Evolutionary conservation across 2,329 filamentous ascomycete genomes (phyloP).

Genomic region (Ceratocystis lukuohia): DNA sequence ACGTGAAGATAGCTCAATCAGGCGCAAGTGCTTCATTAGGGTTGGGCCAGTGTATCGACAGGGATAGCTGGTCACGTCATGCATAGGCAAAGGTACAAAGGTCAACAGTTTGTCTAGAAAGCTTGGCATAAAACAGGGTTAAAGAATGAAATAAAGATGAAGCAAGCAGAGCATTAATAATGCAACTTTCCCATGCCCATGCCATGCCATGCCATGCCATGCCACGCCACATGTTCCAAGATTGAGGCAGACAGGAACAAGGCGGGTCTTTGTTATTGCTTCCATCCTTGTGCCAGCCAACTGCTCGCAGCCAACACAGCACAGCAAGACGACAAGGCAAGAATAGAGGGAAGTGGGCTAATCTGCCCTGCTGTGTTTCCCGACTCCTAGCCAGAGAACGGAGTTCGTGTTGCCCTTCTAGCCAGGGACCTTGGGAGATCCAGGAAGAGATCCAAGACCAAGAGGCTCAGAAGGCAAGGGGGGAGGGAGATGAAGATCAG

Average conservation of each 20-base stretch:
- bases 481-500: background rate
- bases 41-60: background rate
- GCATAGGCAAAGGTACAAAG: background rate
- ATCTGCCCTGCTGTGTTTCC: background rate
- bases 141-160: background rate
- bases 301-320: background rate
- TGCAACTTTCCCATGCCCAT: background rate
- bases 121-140: too few relatives aligned
- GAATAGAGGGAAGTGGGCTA: background rate
- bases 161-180: background rate
- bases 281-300: background rate
- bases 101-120: too few relatives aligned
- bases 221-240: too few relatives aligned
- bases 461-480: background rate
- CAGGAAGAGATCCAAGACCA: background rate
- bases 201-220: too few relatives aligned
- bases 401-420: background rate
- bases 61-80: background rate
- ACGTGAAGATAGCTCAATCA: slow-evolving; percentile 14
- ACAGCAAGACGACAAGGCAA: background rate
- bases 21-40: background rate
- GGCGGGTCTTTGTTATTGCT: background rate
- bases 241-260: background rate
- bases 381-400: background rate
- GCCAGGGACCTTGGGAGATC: background rate